Percentiles rank a stretch among this genome's conserved stretches.
These are phyloP conservation scores for Alternaria incomplexa DNA, from an alignment of 2,329 filamentous ascomycete genomes.

Conservation along the genomic window DNA sequence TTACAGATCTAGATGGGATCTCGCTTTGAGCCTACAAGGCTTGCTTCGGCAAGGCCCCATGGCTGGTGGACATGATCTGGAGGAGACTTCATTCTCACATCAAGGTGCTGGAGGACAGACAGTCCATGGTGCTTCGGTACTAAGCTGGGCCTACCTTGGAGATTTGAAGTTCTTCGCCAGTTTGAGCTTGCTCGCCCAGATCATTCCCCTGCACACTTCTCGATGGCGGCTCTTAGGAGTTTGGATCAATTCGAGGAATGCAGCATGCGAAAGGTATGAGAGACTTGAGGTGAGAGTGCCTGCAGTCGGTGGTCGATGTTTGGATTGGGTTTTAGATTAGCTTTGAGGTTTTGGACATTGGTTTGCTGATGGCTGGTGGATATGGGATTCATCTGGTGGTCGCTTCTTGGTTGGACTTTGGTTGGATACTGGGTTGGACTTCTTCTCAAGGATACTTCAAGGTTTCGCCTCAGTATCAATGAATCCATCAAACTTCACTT, in stretches of 20 bases:
- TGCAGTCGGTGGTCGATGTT: slow-evolving; percentile 7
- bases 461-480: slow-evolving; percentile 7
- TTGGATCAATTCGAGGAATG: slow-evolving; percentile 16
- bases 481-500: background rate
- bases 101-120: slow-evolving; percentile 19
- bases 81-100: slow-evolving; percentile 1
- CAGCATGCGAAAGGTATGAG: slow-evolving; percentile 5
- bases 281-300: slow-evolving; percentile 1
- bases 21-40: slow-evolving; percentile 10
- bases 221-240: slow-evolving; percentile 10
- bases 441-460: background rate
- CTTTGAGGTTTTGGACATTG: slow-evolving; percentile 2
- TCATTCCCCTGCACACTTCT: slow-evolving; percentile 7
- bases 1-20: slow-evolving; percentile 2
- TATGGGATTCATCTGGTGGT: background rate
- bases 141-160: slow-evolving; percentile 16
- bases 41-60: background rate
- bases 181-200: background rate
- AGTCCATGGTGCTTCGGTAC: slow-evolving; percentile 9
- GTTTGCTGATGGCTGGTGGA: slow-evolving; percentile 4
- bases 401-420: background rate
- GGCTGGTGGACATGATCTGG: slow-evolving; percentile 15
- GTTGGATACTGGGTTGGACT: background rate
- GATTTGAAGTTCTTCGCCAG: background rate
- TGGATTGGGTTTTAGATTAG: background rate